These are phyloP conservation scores for Beauveria bassiana DNA, from an alignment of 2,329 filamentous ascomycete genomes.

Conservation along the genomic window DNA sequence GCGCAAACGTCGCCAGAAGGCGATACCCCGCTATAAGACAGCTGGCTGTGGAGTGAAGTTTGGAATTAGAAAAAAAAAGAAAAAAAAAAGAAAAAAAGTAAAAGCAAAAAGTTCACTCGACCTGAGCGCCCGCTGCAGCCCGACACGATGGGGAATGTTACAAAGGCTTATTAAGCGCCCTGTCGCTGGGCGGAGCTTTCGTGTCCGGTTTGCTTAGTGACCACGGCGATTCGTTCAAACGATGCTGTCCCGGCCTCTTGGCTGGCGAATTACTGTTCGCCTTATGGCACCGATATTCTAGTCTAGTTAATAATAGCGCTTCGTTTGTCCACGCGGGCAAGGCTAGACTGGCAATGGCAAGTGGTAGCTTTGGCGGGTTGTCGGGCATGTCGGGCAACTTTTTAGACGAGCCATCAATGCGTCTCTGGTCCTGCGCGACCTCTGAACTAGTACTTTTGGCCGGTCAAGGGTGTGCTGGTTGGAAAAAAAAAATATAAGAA, in stretches of 20 bases:
- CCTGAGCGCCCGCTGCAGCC: not conserved
- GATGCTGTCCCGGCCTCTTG: not conserved
- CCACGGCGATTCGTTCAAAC: not conserved
- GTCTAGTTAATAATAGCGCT: not conserved
- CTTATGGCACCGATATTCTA: not conserved
- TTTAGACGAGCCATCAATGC: not conserved
- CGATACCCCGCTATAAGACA: not conserved
- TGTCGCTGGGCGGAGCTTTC: slow-evolving; percentile 3
- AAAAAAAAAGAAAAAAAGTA: not conserved
- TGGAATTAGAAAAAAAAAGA: not conserved
- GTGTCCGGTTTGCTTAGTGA: not conserved
- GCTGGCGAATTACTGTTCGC: not conserved
- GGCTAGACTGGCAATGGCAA: not conserved
- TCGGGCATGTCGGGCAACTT: not conserved
- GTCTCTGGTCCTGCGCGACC: not conserved
- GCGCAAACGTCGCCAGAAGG: not conserved
- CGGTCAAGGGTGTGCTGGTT: not conserved
- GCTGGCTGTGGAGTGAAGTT: not conserved
- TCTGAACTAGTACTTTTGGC: not conserved
- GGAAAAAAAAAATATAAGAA: too few relatives aligned
- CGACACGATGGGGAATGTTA: not conserved
- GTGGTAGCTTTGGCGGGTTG: not conserved
- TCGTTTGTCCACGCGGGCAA: not conserved
- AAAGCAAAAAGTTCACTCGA: not conserved
- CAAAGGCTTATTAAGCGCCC: not conserved